These are phyloP conservation scores for Hordeum marinum DNA, from an alignment of 176 grass and related monocot species.

Conservation along the genomic window DNA sequence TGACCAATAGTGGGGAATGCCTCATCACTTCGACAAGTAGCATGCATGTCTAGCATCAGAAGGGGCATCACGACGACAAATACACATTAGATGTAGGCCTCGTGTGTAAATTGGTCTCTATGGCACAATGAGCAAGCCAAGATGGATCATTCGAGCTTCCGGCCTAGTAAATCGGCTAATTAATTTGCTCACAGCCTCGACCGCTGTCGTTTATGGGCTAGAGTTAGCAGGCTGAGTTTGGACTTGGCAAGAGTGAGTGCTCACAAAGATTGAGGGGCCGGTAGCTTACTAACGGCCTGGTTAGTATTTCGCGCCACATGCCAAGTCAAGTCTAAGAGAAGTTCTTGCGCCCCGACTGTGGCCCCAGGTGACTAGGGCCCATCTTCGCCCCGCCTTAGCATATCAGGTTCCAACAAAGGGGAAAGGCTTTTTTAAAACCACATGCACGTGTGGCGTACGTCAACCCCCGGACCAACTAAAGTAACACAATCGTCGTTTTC, in stretches of 20 bases:
- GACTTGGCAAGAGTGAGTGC: no score
- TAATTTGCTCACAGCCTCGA: neutral
- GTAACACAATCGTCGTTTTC: neutral
- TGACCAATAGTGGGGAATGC: neutral
- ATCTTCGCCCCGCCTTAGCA: neutral
- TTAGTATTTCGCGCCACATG: neutral
- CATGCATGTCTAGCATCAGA: neutral
- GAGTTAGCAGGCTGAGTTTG: neutral
- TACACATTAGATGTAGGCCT: neutral
- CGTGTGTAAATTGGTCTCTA: neutral
- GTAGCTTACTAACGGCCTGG: neutral
- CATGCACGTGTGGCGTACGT: neutral
- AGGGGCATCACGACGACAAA: neutral
- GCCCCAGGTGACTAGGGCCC: neutral
- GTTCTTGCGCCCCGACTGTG: neutral
- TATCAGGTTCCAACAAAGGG: no score
- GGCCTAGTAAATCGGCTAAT: neutral
- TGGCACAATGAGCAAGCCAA: neutral
- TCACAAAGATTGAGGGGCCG: neutral
- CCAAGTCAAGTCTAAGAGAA: neutral
- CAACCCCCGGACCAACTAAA: neutral
- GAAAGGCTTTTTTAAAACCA: neutral
- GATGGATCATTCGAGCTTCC: neutral
- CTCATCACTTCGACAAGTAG: neutral
- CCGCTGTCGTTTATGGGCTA: neutral